phyloP scores from a whole-genome alignment of 805 yeast species.

The Lipomyces lipofer region DNA sequence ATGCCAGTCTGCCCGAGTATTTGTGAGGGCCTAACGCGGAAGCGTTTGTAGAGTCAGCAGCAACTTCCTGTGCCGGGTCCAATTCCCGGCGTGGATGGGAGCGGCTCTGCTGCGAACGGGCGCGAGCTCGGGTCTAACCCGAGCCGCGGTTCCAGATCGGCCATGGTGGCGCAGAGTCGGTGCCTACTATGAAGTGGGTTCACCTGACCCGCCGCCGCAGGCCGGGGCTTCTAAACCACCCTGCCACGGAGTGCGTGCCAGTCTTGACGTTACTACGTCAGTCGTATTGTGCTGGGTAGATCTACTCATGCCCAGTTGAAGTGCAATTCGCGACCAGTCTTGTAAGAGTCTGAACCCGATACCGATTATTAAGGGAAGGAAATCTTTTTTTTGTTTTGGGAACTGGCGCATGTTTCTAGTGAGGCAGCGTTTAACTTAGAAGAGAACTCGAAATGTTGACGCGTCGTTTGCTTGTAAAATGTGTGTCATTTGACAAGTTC shows the following conservation, averaged over 20 bases:
- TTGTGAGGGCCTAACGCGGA: slow-evolving; percentile 31
- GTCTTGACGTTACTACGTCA: background rate
- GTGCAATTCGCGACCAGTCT: slow-evolving; percentile 32
- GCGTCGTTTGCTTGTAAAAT: no score
- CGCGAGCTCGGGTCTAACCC: background rate
- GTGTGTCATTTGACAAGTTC: no score
- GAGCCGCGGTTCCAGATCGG: background rate
- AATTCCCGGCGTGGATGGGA: slow-evolving; percentile 5
- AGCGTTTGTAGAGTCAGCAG: slow-evolving; percentile 29
- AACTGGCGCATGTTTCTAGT: no score
- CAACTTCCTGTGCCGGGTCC: slow-evolving; percentile 2
- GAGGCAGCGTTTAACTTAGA: no score
- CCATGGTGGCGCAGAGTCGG: no score
- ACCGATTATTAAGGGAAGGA: slow-evolving; percentile 30
- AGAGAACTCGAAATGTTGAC: no score
- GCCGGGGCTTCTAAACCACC: background rate
- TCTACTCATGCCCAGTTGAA: slow-evolving; percentile 9
- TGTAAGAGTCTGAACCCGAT: slow-evolving; percentile 29
- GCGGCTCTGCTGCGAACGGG: slow-evolving; percentile 6
- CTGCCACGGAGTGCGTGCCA: background rate
- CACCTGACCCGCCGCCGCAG: no score
- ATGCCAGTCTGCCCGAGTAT: slow-evolving; percentile 27
- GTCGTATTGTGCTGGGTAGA: background rate
- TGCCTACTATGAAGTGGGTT: no score
- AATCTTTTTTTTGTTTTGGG: slow-evolving; percentile 18